Base-by-base conservation (phyloP, 768 basidiomycete species). In the Pleurotus cornucopiae region DNA sequence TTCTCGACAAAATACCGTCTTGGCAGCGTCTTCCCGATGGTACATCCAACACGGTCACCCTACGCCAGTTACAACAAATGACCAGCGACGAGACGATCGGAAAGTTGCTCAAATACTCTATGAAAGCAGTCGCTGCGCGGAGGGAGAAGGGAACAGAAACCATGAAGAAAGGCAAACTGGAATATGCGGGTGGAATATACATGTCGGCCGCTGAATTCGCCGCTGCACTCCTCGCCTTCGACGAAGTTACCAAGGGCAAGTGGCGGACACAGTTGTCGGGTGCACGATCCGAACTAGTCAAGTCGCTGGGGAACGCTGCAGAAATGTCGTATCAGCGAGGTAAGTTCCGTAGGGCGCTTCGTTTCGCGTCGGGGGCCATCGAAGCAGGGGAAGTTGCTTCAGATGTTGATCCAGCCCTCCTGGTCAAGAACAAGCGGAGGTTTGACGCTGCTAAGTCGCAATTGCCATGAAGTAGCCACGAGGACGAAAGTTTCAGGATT, bases 241-340 rank as follows among this genome's bases (percentile, higher is more conserved):
- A 72, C 51, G 60, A 54, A 1, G 66, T 61, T 4, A 67, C 71
- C 0, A 53, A 64, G 20, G 68, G 68, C 9, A 57, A 59, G 26
- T 69, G 65, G 41, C 38, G 48, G 12, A 44, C 57, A 4, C 51
- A 62, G 12, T 46, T 69, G 9, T n/a, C 39, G 2, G 69, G 65
- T 14, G 62, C 61, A 9, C 56, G 64, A 43, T 65, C 60, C 44
- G 70, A 73, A 52, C 57, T 67, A 3, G 71, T 70, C 0, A 60
- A 69, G 13, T 70, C 66, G 34, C 52, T 73, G 16, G 68, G 68
- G 0, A 71, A 73, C 54, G 70, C 69, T 13, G 68, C 72, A 4
- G 70, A 73, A 61, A 72, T 72, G 72, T 66, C 66, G 21, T 54
- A 67, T n/a, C 57, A 63, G 1, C 43, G 56, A 39, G 46, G 54